phyloP scores from a whole-genome alignment of 129 eudicot species.

The Artemisia tridentata region DNA sequence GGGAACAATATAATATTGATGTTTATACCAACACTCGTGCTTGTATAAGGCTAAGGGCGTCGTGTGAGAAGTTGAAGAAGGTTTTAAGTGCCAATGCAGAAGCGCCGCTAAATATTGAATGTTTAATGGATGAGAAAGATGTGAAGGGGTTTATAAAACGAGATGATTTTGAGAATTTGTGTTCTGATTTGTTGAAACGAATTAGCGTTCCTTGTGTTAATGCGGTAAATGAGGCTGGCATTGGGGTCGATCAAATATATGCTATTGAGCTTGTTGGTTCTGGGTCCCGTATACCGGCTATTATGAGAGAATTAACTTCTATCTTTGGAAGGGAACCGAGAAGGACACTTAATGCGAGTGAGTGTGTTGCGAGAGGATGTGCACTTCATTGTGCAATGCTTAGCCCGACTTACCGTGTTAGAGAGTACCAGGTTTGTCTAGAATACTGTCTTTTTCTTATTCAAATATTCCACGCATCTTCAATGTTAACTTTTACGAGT shows the following conservation, averaged over 20 bases:
- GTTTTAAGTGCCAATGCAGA: constrained; percentile 96
- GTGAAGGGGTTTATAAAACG: constrained; percentile 87
- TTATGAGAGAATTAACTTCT: constrained; percentile 45
- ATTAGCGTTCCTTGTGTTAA: constrained; percentile 68
- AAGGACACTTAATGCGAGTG: constrained; percentile 91
- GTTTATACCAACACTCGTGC: constrained; percentile 72
- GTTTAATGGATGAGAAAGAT: constrained; percentile 98
- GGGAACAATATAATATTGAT: constrained; percentile 61
- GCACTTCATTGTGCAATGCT: constrained; percentile 98
- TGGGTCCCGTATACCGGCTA: constrained; percentile 94
- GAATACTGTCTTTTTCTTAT: not conserved
- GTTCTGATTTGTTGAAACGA: constrained; percentile 57
- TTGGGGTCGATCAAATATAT: constrained; percentile 57
- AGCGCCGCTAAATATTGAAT: constrained; percentile 89
- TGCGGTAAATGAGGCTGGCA: constrained; percentile 68
- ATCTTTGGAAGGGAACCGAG: constrained; percentile 71
- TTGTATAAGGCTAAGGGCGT: constrained; percentile 67
- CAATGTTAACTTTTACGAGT: not conserved
- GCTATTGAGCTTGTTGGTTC: constrained; percentile 95
- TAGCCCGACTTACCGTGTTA: constrained; percentile 83
- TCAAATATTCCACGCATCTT: not conserved
- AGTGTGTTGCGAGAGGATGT: constrained; percentile 99
- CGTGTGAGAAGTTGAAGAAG: constrained; percentile 94
- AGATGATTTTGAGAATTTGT: constrained; percentile 87
- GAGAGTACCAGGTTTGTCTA: constrained; percentile 85